Evolutionary conservation across 768 basidiomycete species (phyloP), one percentile per base, ranked within the genome.

Genomic region (Tephrocybe sp.): DNA sequence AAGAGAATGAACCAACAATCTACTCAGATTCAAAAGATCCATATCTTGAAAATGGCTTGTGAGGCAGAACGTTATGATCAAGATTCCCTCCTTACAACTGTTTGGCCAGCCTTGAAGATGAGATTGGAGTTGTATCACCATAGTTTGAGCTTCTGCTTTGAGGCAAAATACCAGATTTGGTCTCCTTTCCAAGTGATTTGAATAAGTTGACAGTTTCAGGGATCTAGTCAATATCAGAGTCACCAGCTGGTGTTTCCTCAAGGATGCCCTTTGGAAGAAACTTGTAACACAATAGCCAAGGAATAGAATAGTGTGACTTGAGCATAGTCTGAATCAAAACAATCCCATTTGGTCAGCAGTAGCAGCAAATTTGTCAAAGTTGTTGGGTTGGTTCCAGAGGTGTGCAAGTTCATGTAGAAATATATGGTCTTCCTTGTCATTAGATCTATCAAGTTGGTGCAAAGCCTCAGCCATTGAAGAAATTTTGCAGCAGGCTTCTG

Each of bases 231-330:
- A 79, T 75, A 65, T 97, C 94, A 17, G 90, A 86, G 59, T 96
- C 88, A 2, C 78, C 82, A 8, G 76, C 68, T 0, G 84, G 80
- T 0, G 91, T 84, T 57, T 87, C 85, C 17, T 93, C 88, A 55
- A 87, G 70, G 56, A 98, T 88, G 26, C 80, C 77, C 56, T 87
- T 88, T 54, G 98, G 70, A 15, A 98, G 75, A 1, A 98, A 76
- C 56, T 90, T 86, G 65, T 98, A 98, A 42, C 95, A 88, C 36
- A 94, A 74, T 30, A 96, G 71, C 38, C 96, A 85, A 53, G 92
- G 90, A 57, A 96, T 94, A 1, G 95, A 93, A 32, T 93, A 84
- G 60, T 91, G n/a, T n/a, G n/a, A n/a, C n/a, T n/a, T n/a, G n/a
- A n/a, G n/a, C n/a, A n/a, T n/a, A n/a, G n/a, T n/a, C n/a, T n/a